These are phyloP conservation scores for Micractinium conductrix DNA, from an alignment of 139 green algal genomes.

Conservation along the genomic window DNA sequence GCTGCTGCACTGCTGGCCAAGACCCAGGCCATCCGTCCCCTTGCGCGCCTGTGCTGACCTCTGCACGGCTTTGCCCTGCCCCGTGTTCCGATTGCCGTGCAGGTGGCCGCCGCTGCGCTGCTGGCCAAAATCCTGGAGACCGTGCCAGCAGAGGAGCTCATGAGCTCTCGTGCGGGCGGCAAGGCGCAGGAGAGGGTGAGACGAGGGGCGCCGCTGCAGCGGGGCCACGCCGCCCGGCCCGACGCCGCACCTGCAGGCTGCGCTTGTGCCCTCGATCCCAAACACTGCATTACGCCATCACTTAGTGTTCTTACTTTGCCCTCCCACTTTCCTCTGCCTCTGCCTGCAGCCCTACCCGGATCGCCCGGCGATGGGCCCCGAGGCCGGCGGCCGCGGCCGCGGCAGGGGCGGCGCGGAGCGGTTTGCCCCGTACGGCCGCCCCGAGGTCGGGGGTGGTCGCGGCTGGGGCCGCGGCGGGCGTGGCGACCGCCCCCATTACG, in stretches of 20 bases:
- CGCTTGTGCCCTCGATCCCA: too few relatives aligned
- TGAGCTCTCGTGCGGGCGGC: too few relatives aligned
- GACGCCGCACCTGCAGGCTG: too few relatives aligned
- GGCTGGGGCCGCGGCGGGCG: neutral
- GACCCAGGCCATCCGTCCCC: too few relatives aligned
- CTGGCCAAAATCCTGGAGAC: slow-evolving; percentile 61
- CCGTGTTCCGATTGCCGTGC: slow-evolving; percentile 29
- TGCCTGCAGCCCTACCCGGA: neutral
- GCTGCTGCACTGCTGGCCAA: too few relatives aligned
- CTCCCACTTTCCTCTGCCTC: neutral
- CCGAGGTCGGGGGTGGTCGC: neutral
- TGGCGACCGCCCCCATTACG: neutral
- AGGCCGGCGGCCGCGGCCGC: too few relatives aligned
- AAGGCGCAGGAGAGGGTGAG: too few relatives aligned
- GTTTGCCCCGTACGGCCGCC: too few relatives aligned
- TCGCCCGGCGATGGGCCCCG: neutral
- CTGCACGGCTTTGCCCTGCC: neutral
- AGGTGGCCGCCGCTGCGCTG: slow-evolving; percentile 61
- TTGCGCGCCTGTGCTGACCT: neutral
- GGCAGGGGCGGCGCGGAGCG: too few relatives aligned
- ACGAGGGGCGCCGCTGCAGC: too few relatives aligned
- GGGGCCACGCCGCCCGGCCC: too few relatives aligned
- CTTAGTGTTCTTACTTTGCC: neutral
- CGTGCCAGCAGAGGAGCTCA: slow-evolving; percentile 52
- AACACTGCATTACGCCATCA: too few relatives aligned